phyloP scores from a whole-genome alignment of 78 protist genomes.

The Dictyostelium purpureum region DNA sequence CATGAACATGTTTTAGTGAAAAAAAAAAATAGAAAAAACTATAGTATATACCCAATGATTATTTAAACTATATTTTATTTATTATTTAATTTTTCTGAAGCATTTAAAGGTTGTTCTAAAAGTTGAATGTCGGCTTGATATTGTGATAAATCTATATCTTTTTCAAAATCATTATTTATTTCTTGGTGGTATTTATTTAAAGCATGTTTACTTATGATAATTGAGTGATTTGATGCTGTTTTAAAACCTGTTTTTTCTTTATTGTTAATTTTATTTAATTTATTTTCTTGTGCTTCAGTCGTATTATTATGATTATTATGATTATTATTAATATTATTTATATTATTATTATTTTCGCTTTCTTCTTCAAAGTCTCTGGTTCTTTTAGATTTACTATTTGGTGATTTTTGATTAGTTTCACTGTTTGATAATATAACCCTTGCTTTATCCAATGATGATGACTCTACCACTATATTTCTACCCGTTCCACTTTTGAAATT shows the following conservation, averaged over 20 bases:
- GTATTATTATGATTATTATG: neutral
- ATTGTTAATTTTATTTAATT: conserved; percentile 19
- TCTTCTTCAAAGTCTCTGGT: neutral
- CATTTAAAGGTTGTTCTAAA: neutral
- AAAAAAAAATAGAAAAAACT: too few relatives aligned
- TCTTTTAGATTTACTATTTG: conserved; percentile 5
- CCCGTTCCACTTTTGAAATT: too few relatives aligned
- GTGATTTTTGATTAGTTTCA: neutral
- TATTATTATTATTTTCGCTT: neutral
- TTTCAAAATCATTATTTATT: neutral
- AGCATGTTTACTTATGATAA: neutral
- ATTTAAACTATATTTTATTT: too few relatives aligned
- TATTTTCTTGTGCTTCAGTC: neutral
- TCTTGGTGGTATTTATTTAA: neutral
- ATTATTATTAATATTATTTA: too few relatives aligned
- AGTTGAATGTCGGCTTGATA: neutral
- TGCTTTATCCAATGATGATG: neutral
- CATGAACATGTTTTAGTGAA: too few relatives aligned
- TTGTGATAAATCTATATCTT: neutral
- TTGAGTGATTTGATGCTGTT: conserved; percentile 4
- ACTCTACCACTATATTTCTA: too few relatives aligned
- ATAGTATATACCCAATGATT: too few relatives aligned
- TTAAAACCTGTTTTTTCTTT: neutral
- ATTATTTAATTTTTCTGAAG: neutral
- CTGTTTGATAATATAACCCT: neutral